phyloP scores from a whole-genome alignment of 1,284 basidiomycete species.

The Trichosporon ovoides region DNA sequence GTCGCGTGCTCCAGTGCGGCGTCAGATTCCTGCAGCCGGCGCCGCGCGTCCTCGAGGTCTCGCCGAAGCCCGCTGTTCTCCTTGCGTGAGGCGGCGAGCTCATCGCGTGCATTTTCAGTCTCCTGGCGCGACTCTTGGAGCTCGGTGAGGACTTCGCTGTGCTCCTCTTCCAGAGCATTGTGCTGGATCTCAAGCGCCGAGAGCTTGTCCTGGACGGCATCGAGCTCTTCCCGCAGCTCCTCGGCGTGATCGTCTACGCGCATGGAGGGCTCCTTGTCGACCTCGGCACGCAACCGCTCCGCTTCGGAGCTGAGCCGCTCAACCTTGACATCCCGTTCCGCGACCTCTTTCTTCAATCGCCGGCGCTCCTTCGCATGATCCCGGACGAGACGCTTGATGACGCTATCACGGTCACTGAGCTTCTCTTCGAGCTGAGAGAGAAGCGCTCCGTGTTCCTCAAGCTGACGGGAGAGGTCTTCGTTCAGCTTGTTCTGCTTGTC shows the following conservation, averaged over 20 bases:
- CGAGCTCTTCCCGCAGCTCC: conserved; percentile 4
- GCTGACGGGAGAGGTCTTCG: not conserved
- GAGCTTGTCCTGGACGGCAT: conserved; percentile 9
- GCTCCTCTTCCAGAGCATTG: conserved; percentile 17
- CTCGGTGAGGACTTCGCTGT: conserved; percentile 9
- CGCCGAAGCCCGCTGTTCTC: too few relatives aligned
- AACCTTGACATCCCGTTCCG: conserved; percentile 10
- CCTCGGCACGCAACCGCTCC: conserved; percentile 25
- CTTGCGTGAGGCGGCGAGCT: not conserved
- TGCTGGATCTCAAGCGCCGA: conserved; percentile 7
- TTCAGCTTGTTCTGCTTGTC: conserved; percentile 1
- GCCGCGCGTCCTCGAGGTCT: not conserved
- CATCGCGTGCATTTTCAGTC: not conserved
- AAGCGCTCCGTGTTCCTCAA: not conserved
- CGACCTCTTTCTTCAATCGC: not conserved
- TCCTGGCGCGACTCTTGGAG: not conserved
- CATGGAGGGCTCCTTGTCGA: not conserved
- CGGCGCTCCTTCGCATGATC: not conserved
- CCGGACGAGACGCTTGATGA: not conserved
- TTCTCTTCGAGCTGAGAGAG: not conserved
- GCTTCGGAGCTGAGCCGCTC: conserved; percentile 28
- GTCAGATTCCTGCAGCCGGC: not conserved
- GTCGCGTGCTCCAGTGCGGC: not conserved
- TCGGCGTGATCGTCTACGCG: not conserved
- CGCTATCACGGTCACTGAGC: not conserved